These are phyloP conservation scores for Penicillium sp. DNA, from an alignment of 2,329 filamentous ascomycete species.

Conservation along the genomic window DNA sequence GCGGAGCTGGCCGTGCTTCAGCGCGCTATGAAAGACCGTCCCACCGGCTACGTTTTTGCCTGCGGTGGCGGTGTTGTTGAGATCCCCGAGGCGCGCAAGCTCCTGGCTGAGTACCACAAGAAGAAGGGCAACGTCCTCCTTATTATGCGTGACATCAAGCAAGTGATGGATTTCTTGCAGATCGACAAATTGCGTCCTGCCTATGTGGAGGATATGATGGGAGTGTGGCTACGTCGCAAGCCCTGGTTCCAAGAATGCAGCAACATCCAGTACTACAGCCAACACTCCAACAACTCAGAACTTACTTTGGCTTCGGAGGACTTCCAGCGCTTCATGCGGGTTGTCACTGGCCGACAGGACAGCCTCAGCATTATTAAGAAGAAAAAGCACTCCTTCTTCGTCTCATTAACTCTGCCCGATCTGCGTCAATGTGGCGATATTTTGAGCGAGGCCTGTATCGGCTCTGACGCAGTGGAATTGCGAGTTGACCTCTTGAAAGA, in stretches of 20 bases:
- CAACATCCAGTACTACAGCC: conserved; percentile 91
- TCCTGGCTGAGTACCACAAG: conserved; percentile 74
- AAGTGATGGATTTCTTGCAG: conserved; percentile 86
- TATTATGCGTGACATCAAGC: conserved; percentile 83
- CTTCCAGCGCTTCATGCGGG: conserved; percentile 72
- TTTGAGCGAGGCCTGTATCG: conserved; percentile 75
- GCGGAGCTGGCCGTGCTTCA: conserved; percentile 77
- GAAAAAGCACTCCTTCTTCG: conserved; percentile 81
- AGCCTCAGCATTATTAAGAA: conserved; percentile 63
- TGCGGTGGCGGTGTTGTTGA: conserved; percentile 95
- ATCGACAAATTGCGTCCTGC: conserved; percentile 89
- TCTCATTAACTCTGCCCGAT: conserved; percentile 83
- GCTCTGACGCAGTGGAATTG: conserved; percentile 90
- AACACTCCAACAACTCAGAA: conserved; percentile 59
- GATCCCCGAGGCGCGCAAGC: conserved; percentile 73
- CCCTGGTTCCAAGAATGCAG: conserved; percentile 92
- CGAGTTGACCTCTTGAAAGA: conserved; percentile 89
- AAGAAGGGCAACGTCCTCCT: conserved; percentile 82
- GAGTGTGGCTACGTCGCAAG: conserved; percentile 85
- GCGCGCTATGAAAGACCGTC: conserved; percentile 73
- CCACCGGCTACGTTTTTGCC: conserved; percentile 80
- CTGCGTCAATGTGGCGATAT: conserved; percentile 66
- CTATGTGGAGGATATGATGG: conserved; percentile 89
- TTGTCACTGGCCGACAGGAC: conserved; percentile 67
- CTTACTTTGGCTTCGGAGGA: conserved; percentile 64